Base-by-base conservation (phyloP, 2,329 filamentous ascomycete species). In the Claviceps sorghi region DNA sequence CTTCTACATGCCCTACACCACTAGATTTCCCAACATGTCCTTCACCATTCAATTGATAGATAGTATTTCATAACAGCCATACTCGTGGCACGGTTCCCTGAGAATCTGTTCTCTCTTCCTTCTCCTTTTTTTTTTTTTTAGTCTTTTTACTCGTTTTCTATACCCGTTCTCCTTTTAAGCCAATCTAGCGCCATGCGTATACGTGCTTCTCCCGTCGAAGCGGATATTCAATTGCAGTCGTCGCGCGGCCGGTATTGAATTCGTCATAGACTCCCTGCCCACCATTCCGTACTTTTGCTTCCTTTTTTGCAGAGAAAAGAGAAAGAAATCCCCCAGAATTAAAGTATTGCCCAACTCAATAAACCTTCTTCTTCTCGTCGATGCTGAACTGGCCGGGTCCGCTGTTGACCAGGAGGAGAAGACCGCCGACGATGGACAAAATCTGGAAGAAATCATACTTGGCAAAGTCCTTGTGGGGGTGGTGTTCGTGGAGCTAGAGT, bases 391-490 rank as follows among this genome's bases (percentile, higher is more conserved):
- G 90, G 58, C 93, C 93, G 10, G 93, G 93, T 56, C 93, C 93
- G 80, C 93, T 96, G 81, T 98, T 98, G 73, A 97, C 90, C 59
- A 98, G 81, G 59, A 98, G 83, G 54, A 98, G 79, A 53, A 98
- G 86, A 69, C 93, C 93, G 58, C 93, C 93, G 59, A 97, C 91
- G 67, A 98, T 98, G 50, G 93, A 98, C 52, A 98, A 78, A 62
- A 97, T 96, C 77, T 98, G 93, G 83, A 98, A 98, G 78, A 98
- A 98, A 70, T 98, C 93, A 80, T 98, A 98, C 75, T 98, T 98
- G 77, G 93, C 93, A 67, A 98, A 98, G 72, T 98, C 93, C 81
- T 97, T 97, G 79, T 97, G 91, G 48, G 93, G 93, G 76, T 98
- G 93, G 74, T 95, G 87, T 60, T 91, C 86, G 75, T 97, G 91